Base-by-base conservation (phyloP, 306 rosid species). In the Oemleria cerasiformis region DNA sequence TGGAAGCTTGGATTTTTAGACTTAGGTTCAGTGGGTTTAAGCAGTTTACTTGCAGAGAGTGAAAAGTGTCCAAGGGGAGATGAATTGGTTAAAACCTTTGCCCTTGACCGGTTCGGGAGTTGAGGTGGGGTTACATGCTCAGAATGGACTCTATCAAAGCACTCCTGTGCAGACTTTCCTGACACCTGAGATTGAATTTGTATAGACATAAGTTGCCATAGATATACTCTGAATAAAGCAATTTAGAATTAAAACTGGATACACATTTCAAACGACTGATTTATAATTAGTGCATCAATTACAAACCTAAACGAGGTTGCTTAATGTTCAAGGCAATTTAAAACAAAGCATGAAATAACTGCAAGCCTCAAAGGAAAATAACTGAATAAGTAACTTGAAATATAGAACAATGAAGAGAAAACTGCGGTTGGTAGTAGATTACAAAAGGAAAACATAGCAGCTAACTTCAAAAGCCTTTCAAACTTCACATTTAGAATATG, bases 141-240 rank as follows among this genome's bases (percentile, higher is more conserved):
- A 23, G 75, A 55, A 73, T 93, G 85, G 60, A 91, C 77, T 75
- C 86, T 91, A 75, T 93, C 86, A 71, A 93, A 93, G 85, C 98
- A 93, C 17, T 93, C 98, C 78, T 91, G 95, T 73, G 88, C 91
- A 72, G 94, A 83, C 80, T 94, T 94, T 77, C 95, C 97, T 4
- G 94, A 92, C 48, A 91, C 98, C 98, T 91, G 79, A 65, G 63
- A 71, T 53, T 65, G 44, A 79, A 50, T 86, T 79, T 80, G 67
- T 9, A 54, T 10, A 23, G 57, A 41, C 43, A 55, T 54, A 67
- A 67, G 65, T 16, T 60, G 63, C 39, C 9, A 13, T n/a, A 23
- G 61, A 68, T 60, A 62, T 30, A 12, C 40, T 40, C 20, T 56
- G 9, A 67, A 73, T 49, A 70, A 59, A 77, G 36, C 12, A 23